Evolutionary conservation across 1,284 basidiomycete species (phyloP).

Genomic region (Chalciporus sp.): DNA sequence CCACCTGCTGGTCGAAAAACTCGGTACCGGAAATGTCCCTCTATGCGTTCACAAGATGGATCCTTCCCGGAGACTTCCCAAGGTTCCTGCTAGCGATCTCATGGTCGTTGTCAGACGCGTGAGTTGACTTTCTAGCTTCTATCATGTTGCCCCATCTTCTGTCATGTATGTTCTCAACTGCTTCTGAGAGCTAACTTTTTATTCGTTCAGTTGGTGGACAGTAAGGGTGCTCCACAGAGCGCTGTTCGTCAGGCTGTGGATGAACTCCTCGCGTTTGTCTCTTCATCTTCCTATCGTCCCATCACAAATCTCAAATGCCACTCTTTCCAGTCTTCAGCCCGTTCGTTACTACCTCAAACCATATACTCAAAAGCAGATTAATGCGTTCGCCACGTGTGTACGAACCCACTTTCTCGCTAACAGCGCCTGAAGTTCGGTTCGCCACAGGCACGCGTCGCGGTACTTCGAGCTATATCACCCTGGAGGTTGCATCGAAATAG

Average conservation of each 20-base stretch:
- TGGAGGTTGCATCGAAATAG: conserved; percentile 81
- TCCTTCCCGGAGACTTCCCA: conserved; percentile 67
- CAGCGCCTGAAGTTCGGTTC: conserved; percentile 30
- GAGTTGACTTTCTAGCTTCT: conserved; percentile 41
- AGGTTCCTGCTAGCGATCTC: conserved; percentile 65
- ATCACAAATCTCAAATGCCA: conserved; percentile 21
- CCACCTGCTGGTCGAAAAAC: conserved; percentile 81
- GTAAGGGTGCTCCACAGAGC: conserved; percentile 54
- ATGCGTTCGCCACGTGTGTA: conserved; percentile 83
- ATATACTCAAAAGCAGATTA: conserved; percentile 79
- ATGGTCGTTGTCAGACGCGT: conserved; percentile 76
- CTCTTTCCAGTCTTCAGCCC: conserved; percentile 55
- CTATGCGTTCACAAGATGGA: conserved; percentile 88
- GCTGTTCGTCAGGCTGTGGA: conserved; percentile 70
- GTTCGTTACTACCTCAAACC: conserved; percentile 73
- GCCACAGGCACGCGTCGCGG: conserved; percentile 74
- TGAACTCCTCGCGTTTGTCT: conserved; percentile 68
- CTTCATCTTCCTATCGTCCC: conserved; percentile 8
- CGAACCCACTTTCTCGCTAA: conserved; percentile 34
- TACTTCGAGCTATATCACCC: conserved; percentile 85
- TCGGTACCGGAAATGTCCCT: conserved; percentile 73
- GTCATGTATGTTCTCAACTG: conserved; percentile 17
- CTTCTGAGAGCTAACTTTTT: conserved; percentile 12
- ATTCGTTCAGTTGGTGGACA: conserved; percentile 53
- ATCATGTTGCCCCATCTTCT: conserved; percentile 31